Conservation (phyloP, 2,329 filamentous ascomycete genomes). For the Aspergillus floridensis region DNA sequence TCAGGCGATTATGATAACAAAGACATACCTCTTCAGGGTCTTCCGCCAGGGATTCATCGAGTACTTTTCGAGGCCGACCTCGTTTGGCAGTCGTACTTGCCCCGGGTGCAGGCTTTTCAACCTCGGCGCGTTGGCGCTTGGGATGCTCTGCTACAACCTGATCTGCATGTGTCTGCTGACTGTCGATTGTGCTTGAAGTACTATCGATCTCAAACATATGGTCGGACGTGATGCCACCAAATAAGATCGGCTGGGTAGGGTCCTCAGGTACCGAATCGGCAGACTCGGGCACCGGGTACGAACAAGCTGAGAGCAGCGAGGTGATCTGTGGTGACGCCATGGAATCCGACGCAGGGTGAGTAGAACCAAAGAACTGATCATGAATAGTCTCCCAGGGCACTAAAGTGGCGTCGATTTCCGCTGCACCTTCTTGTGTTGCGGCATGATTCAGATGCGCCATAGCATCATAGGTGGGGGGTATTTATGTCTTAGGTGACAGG, state of each 20-base stretch:
- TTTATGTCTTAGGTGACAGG: not conserved
- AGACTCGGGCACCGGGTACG: constrained; percentile 18
- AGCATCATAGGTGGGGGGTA: not conserved
- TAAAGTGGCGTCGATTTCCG: constrained; percentile 7
- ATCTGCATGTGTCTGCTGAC: not conserved
- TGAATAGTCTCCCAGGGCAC: constrained; percentile 11
- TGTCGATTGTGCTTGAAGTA: not conserved
- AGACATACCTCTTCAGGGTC: constrained; percentile 21
- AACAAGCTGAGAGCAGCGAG: constrained; percentile 20
- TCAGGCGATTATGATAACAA: not conserved
- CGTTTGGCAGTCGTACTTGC: constrained; percentile 14
- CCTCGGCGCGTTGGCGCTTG: constrained; percentile 1
- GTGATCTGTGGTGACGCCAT: constrained; percentile 13
- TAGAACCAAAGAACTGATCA: constrained; percentile 2
- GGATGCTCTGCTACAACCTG: not conserved
- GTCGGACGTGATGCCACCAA: not conserved
- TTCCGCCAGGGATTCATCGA: constrained; percentile 9
- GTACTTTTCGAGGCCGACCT: constrained; percentile 21
- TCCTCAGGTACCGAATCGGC: not conserved
- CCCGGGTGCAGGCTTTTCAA: not conserved
- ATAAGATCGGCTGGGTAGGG: not conserved
- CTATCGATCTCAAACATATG: not conserved
- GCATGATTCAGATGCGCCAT: not conserved
- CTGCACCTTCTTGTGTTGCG: not conserved
- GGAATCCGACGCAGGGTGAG: not conserved